Conservation (phyloP, 2,329 filamentous ascomycete genomes). For the Alternaria gansuensis region DNA sequence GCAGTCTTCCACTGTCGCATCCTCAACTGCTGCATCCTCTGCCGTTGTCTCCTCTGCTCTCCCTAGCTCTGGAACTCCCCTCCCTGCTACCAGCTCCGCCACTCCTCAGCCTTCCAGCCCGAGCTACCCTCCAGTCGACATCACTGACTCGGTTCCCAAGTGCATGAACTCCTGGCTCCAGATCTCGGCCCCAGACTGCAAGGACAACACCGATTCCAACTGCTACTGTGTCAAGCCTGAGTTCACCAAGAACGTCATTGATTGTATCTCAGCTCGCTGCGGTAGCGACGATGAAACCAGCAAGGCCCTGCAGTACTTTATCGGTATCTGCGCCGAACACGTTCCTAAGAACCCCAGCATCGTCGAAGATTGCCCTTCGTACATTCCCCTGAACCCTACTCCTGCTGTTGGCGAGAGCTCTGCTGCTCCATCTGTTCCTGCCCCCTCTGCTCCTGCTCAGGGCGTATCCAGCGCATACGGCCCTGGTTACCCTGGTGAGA, state of each 20-base stretch:
- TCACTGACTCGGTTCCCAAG: constrained; percentile 78
- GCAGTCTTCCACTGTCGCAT: constrained; percentile 21
- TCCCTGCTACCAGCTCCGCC: constrained; percentile 24
- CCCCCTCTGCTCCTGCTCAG: constrained; percentile 7
- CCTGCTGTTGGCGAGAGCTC: constrained; percentile 20
- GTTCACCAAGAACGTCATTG: constrained; percentile 81
- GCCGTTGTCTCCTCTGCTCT: constrained; percentile 6
- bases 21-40: constrained; percentile 11
- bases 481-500: constrained; percentile 1
- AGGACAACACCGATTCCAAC: constrained; percentile 78
- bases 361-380: constrained; percentile 74
- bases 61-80: constrained; percentile 10
- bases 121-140: constrained; percentile 35
- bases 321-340: constrained; percentile 85
- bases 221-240: constrained; percentile 87
- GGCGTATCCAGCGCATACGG: constrained; percentile 11
- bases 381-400: constrained; percentile 58
- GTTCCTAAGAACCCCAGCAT: constrained; percentile 83
- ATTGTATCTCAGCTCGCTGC: constrained; percentile 82
- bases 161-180: constrained; percentile 91
- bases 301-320: constrained; percentile 81
- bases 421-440: constrained; percentile 12
- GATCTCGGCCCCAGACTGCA: constrained; percentile 71
- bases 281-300: constrained; percentile 69
- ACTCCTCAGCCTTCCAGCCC: constrained; percentile 34